Percentiles rank a stretch among this genome's conserved stretches.
These are phyloP conservation scores for Pseudogymnoascus verrucosus DNA, from an alignment of 2,329 filamentous ascomycete species.

Conservation along the genomic window DNA sequence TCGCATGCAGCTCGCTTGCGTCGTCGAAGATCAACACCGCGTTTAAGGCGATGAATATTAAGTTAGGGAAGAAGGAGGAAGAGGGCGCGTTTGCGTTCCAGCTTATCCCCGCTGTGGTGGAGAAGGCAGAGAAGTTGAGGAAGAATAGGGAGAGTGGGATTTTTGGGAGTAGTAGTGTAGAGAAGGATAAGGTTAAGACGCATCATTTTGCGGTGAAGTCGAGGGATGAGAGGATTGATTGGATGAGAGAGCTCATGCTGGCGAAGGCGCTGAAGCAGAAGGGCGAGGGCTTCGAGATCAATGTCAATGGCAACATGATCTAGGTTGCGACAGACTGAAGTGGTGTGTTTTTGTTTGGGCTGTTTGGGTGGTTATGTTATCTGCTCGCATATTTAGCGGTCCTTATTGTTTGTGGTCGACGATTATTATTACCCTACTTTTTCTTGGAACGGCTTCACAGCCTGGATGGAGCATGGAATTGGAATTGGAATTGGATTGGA, in stretches of 20 bases:
- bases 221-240: conserved; percentile 88
- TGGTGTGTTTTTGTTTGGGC: not conserved
- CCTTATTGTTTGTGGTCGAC: not conserved
- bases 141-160: conserved; percentile 28
- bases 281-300: conserved; percentile 73
- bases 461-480: not conserved
- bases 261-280: conserved; percentile 82
- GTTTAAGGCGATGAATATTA: conserved; percentile 70
- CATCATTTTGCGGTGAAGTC: conserved; percentile 89
- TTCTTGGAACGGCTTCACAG: not conserved
- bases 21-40: conserved; percentile 79
- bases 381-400: conserved; percentile 5
- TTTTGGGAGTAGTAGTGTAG: conserved; percentile 26
- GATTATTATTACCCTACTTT: not conserved
- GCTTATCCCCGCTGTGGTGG: conserved; percentile 55
- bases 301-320: conserved; percentile 72
- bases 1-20: conserved; percentile 71
- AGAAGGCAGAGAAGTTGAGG: conserved; percentile 41
- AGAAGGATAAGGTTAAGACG: conserved; percentile 65
- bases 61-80: conserved; percentile 45
- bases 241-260: conserved; percentile 92
- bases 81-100: conserved; percentile 74
- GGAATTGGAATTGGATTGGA: not conserved
- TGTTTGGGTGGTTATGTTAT: not conserved
- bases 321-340: conserved; percentile 27